These are phyloP conservation scores for Ramalina intermedia DNA, from an alignment of 495 filamentous ascomycete species.

Conservation along the genomic window DNA sequence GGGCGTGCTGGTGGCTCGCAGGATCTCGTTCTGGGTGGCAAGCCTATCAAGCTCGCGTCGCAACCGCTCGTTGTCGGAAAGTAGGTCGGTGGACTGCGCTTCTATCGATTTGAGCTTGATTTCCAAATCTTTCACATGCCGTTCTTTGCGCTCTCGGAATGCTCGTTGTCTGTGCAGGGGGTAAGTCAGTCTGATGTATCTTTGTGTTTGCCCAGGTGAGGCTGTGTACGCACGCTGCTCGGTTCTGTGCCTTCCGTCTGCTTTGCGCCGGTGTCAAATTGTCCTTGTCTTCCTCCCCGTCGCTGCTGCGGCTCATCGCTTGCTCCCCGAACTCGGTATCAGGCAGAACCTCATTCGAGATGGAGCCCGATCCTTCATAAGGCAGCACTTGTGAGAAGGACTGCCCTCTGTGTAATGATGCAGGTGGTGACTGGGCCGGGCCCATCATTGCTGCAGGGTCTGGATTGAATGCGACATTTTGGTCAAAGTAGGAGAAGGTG, in stretches of 20 bases:
- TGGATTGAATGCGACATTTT: slow-evolving; percentile 22
- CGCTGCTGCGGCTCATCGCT: slow-evolving; percentile 19
- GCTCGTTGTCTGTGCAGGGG: slow-evolving; percentile 66
- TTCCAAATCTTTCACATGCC: slow-evolving; percentile 85
- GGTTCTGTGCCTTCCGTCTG: slow-evolving; percentile 86
- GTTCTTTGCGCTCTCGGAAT: slow-evolving; percentile 92
- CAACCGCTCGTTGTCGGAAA: slow-evolving; percentile 69
- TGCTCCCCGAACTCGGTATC: slow-evolving; percentile 24
- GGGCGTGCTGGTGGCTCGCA: slow-evolving; percentile 51
- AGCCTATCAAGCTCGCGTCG: slow-evolving; percentile 68
- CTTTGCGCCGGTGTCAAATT: slow-evolving; percentile 64
- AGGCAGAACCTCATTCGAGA: slow-evolving; percentile 6
- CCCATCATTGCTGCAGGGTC: slow-evolving; percentile 1
- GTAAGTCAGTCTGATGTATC: not conserved
- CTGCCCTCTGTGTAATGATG: slow-evolving; percentile 26
- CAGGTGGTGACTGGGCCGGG: slow-evolving; percentile 30
- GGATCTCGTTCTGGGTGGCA: slow-evolving; percentile 82
- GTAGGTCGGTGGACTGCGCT: slow-evolving; percentile 35
- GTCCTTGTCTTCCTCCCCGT: slow-evolving; percentile 53
- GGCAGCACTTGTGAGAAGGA: slow-evolving; percentile 22
- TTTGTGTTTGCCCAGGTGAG: not conserved
- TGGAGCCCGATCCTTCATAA: slow-evolving; percentile 9
- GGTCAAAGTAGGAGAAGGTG: slow-evolving; percentile 26
- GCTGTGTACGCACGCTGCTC: slow-evolving; percentile 66
- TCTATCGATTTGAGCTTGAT: slow-evolving; percentile 65